Evolutionary conservation across 208 protist genomes (phyloP), one percentile per base, ranked within the genome.

Genomic region (Leishmania guyanensis): DNA sequence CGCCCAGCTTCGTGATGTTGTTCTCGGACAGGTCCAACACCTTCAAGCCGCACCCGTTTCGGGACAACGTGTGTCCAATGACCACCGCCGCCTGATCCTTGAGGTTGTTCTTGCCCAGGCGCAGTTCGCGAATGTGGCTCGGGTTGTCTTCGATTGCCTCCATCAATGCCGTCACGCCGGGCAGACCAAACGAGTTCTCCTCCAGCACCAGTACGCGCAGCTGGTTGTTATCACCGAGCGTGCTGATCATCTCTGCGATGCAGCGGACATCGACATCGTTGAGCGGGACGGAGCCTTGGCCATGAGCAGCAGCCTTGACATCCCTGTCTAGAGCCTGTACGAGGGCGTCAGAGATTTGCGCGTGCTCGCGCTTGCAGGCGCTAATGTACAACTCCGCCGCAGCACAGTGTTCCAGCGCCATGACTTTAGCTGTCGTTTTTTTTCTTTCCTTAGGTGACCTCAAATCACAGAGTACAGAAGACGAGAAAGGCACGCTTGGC

Each of bases 1-100:
- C 92, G 65, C 94, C 94, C 26, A 92, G 77, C 83, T 95, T 94
- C 10, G 92, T 96, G 73, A 97, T 90, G 33, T 87, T 88, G 81
- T 96, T 97, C 81, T 97, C 93, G 9, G 93, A 96, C 8, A 97
- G 84, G 79, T 97, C 94, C 29, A 97, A 87, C 81, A 97, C 93
- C 86, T 95, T 95, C 68, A 97, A 87, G 26, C 94, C 94, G 68
- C 90, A 95, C 36, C 92, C 91, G 68, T 68, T 85, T 39, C 89
- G 89, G 26, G 91, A 91, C 20, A 97, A 86, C 0, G 88, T 89
- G 82, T 95, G 87, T 17, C 92, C 94, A 86, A 97, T 95, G 26
- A 92, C 80, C 50, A 94, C 92, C 4, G 91, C 93, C 16, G 89
- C 91, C 86, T 94, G 87, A 76, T 97, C 94, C 85, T 94, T 93